A percentile compares a stretch with the other conserved stretches of the same genome.
These are phyloP conservation scores for Globisporangium cystogenes DNA, from an alignment of 352 stramenopile species.

Conservation along the genomic window DNA sequence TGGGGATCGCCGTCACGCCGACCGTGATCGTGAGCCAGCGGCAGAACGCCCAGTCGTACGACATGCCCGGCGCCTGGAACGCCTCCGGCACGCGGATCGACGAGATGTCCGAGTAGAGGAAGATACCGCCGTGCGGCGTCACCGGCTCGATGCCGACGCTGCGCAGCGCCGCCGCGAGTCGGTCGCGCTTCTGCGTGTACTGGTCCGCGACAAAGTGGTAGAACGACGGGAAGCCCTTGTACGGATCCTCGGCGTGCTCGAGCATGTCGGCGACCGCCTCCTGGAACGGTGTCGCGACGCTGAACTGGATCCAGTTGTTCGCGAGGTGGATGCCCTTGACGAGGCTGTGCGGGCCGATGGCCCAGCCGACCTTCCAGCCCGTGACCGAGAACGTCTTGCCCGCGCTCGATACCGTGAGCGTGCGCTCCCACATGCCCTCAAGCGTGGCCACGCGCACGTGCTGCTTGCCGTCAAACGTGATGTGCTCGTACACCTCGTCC, in stretches of 20 bases:
- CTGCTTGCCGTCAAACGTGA: slow-evolving; percentile 81
- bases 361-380: slow-evolving; percentile 93
- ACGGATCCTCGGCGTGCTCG: slow-evolving; percentile 53
- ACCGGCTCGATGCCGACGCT: slow-evolving; percentile 62
- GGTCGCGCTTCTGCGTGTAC: slow-evolving; percentile 74
- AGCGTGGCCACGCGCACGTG: slow-evolving; percentile 72
- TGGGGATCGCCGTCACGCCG: slow-evolving; percentile 91
- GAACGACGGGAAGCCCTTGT: slow-evolving; percentile 71
- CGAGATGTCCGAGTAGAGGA: slow-evolving; percentile 82
- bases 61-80: slow-evolving; percentile 45
- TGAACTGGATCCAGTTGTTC: slow-evolving; percentile 88
- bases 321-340: slow-evolving; percentile 71
- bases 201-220: slow-evolving; percentile 73
- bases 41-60: slow-evolving; percentile 90
- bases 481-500: slow-evolving; percentile 99
- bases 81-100: slow-evolving; percentile 42
- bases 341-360: slow-evolving; percentile 71
- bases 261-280: slow-evolving; percentile 81
- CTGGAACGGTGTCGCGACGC: slow-evolving; percentile 81
- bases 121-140: slow-evolving; percentile 62
- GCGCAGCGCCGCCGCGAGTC: slow-evolving; percentile 38
- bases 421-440: slow-evolving; percentile 82
- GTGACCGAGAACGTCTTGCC: slow-evolving; percentile 93
- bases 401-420: slow-evolving; percentile 86
- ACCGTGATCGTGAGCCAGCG: slow-evolving; percentile 90